Base-by-base conservation (phyloP, 768 basidiomycete genomes). In the Rubroboletus pulcherrimus region DNA sequence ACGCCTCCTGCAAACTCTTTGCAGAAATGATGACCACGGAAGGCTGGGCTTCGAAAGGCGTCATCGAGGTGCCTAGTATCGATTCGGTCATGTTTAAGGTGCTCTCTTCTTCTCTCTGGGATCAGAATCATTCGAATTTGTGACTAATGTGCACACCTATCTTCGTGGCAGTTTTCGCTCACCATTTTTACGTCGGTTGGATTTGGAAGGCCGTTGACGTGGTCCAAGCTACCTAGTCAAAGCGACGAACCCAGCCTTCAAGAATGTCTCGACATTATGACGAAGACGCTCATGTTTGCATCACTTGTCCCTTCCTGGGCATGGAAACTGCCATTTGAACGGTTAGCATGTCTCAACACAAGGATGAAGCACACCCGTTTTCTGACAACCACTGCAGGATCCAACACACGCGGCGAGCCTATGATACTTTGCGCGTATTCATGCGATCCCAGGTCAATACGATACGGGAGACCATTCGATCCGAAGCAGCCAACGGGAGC, bases 151-250 rank as follows among this genome's bases (percentile, higher is more conserved):
- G 15, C n/a, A 9, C 5, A 17, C 19, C 15, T 15, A 39, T 39
- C 4, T 37, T 38, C 50, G 4, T 15, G 42, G 14, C 29, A 63
- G 62, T 59, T 59, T 39, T 59, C 63, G 17, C 57, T 64, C 19
- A 49, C 45, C 6, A 31, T 64, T 7, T 53, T 64, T 31, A 65
- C 63, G 4, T 56, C 63, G 1, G 58, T 63, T 31, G 63, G 63
- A 17, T 64, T 64, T 29, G 63, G 63, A 26, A 31, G 41, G 14
- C 60, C 63, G 1, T 52, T 62, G 33, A 55, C 52, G 14, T 64
- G 63, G 63, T 42, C 49, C 9, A 6, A 42, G 9, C 43, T 54
- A 8, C 35, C 54, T 6, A 40, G 50, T 35, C 38, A 58, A 37
- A 34, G 54, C 21, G 49, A 49, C 6, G 51, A 64, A 14, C 52